A percentile compares a stretch with the other conserved stretches of the same genome.
These are phyloP conservation scores for Sclerotinia sclerotiorum DNA, from an alignment of 2,329 filamentous ascomycete genomes.

Conservation along the genomic window DNA sequence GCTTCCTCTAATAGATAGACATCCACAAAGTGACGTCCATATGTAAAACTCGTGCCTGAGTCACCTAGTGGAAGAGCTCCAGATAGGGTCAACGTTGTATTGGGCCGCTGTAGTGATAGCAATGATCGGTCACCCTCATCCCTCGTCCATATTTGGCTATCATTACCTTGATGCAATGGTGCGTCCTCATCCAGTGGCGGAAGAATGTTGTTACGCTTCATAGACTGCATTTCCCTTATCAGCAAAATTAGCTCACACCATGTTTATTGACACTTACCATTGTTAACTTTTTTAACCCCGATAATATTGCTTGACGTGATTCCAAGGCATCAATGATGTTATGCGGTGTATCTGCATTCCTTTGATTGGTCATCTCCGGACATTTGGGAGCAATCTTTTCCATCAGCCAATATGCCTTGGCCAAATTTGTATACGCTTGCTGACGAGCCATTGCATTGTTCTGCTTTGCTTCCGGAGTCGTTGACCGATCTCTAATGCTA, in stretches of 20 bases:
- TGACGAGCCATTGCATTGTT: constrained; percentile 58
- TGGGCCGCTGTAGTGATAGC: constrained; percentile 35
- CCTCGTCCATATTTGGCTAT: constrained; percentile 78
- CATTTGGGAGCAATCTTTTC: constrained; percentile 47
- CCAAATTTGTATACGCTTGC: constrained; percentile 82
- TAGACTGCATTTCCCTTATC: constrained; percentile 51
- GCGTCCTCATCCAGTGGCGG: constrained; percentile 63
- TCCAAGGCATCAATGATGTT: constrained; percentile 46
- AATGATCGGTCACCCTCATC: constrained; percentile 49
- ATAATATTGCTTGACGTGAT: constrained; percentile 55
- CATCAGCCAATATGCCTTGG: constrained; percentile 82
- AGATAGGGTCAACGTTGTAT: constrained; percentile 47
- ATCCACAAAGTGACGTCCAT: constrained; percentile 73
- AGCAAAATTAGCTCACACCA: neutral
- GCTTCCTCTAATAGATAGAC: constrained; percentile 72
- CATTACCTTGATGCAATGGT: constrained; percentile 72
- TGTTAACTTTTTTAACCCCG: constrained; percentile 70
- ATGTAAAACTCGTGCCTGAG: constrained; percentile 70
- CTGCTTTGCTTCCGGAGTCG: constrained; percentile 53
- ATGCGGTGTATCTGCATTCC: constrained; percentile 28
- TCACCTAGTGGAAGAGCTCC: constrained; percentile 78
- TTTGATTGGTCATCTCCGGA: constrained; percentile 29
- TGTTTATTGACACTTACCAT: constrained; percentile 42
- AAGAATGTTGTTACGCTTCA: constrained; percentile 79
- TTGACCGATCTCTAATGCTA: constrained; percentile 64